These are phyloP conservation scores for Thymus quinquecostatus DNA, from an alignment of 257 asterid genomes.

Conservation along the genomic window DNA sequence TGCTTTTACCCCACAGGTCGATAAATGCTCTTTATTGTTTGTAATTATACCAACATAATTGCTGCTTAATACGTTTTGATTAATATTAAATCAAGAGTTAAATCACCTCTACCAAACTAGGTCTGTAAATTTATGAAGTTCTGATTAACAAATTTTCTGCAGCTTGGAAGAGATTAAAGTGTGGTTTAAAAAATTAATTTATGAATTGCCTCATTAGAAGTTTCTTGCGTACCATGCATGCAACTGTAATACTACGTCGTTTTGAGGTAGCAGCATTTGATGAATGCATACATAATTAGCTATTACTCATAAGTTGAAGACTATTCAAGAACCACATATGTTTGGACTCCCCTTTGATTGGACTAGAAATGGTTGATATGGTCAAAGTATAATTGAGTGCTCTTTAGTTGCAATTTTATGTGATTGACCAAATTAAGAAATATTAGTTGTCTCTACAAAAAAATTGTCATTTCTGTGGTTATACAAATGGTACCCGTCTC, in stretches of 20 bases:
- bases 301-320: neutral
- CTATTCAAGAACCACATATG: neutral
- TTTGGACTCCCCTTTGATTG: neutral
- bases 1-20: slow-evolving; percentile 70
- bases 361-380: neutral
- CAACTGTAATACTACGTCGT: slow-evolving; percentile 2
- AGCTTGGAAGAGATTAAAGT: neutral
- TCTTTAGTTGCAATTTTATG: neutral
- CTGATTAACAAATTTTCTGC: neutral
- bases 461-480: neutral
- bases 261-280: neutral
- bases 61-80: neutral
- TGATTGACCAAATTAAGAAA: slow-evolving; percentile 3
- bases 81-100: neutral
- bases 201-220: neutral
- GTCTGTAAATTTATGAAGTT: neutral
- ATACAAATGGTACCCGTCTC: neutral
- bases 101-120: neutral
- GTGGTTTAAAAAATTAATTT: neutral
- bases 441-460: neutral
- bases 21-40: neutral
- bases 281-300: neutral
- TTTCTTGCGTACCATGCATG: slow-evolving; percentile 26
- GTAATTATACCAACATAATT: neutral
- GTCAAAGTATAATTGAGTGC: neutral